Conservation (phyloP, 1,139 yeast genomes). For the Blastobotrys capitulatus region DNA sequence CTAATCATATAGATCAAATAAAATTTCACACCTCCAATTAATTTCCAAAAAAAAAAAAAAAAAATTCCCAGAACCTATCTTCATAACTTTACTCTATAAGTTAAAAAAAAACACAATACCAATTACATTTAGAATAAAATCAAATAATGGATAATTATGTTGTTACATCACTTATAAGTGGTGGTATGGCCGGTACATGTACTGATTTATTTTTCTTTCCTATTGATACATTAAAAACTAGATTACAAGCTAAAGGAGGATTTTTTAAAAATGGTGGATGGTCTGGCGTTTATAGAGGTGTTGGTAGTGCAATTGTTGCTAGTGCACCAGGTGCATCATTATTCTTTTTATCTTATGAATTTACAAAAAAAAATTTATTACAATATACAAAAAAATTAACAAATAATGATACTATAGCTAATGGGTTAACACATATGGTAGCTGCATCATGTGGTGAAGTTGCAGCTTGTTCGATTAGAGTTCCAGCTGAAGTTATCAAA, state of each 20-base stretch:
- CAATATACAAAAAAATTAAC: conserved; percentile 34
- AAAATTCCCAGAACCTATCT: too few relatives aligned
- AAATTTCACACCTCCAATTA: too few relatives aligned
- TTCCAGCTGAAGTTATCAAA: conserved; percentile 94
- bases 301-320: conserved; percentile 91
- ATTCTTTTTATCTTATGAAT: conserved; percentile 85
- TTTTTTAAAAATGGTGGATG: conserved; percentile 91
- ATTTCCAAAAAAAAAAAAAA: too few relatives aligned
- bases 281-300: conserved; percentile 81
- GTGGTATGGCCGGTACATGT: conserved; percentile 94
- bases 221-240: conserved; percentile 87
- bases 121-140: too few relatives aligned
- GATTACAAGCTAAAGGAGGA: conserved; percentile 94
- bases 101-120: too few relatives aligned
- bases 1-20: too few relatives aligned
- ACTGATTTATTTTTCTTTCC: conserved; percentile 95
- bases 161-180: conserved; percentile 47
- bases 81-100: too few relatives aligned
- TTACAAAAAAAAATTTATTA: conserved; percentile 53
- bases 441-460: conserved; percentile 88
- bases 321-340: conserved; percentile 91
- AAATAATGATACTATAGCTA: conserved; percentile 33
- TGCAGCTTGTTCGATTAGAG: conserved; percentile 89
- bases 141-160: conserved; percentile 1
- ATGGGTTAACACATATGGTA: conserved; percentile 63